Percentiles rank a stretch among this genome's conserved stretches.
phyloP scores from a whole-genome alignment of 78 protist genomes.

The Bigelowiella natans region DNA sequence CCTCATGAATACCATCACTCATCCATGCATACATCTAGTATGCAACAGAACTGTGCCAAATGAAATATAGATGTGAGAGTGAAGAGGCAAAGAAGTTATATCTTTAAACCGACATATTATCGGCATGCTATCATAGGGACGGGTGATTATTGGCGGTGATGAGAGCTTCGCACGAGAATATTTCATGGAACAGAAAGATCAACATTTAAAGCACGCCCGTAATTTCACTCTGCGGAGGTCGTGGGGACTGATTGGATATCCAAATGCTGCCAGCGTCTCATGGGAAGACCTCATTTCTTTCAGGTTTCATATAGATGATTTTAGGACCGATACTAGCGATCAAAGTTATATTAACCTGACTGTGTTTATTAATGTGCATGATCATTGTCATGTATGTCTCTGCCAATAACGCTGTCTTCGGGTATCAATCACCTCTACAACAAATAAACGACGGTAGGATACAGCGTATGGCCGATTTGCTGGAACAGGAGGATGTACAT shows the following conservation, averaged over 20 bases:
- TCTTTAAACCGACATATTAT: no score
- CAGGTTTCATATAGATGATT: not conserved
- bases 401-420: no score
- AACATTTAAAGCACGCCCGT: not conserved
- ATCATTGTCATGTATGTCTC: no score
- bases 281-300: not conserved
- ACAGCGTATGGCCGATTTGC: not conserved
- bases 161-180: not conserved
- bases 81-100: no score
- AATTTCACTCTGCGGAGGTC: not conserved
- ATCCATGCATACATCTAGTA: no score
- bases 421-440: no score
- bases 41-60: no score
- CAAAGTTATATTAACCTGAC: not conserved
- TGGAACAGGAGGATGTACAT: not conserved
- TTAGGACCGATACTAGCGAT: not conserved
- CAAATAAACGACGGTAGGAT: no score
- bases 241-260: not conserved
- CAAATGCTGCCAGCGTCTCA: not conserved
- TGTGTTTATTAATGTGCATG: no score
- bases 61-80: no score
- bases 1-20: not conserved
- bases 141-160: not conserved
- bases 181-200: not conserved
- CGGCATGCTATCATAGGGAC: no score